Evolutionary conservation across 2,329 filamentous ascomycete species (phyloP), one percentile per base, ranked within the genome.

Genomic region (Zasmidium angulare): DNA sequence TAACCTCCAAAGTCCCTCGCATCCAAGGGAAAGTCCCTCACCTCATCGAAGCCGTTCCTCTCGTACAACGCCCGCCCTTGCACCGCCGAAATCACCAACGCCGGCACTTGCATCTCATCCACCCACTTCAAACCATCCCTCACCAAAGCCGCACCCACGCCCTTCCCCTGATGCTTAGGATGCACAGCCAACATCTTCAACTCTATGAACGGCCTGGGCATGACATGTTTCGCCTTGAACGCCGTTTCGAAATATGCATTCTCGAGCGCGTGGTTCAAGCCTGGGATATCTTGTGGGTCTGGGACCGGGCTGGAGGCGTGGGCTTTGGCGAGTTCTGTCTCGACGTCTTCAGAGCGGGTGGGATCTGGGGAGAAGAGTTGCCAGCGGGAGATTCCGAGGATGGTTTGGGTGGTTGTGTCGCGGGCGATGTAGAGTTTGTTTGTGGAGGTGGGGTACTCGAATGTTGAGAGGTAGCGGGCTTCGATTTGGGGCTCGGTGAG

Each of bases 11-110:
- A 62, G 11, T 61, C 47, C n/a, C 49, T 46, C 17, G 58, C 53
- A 55, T 69, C 64, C 24, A 64, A 56, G 19, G 56, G 55, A 17
- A 65, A 36, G 19, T 57, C 50, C 10, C 58, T 50, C n/a, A 57
- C 54, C 1, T 49, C 58, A 26, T 53, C 55, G 59, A 73, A 77
- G 50, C 70, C 72, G 65, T 65, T 72, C 55, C 63, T 66, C 63
- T 74, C 72, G 63, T 79, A 78, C n/a, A 79, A 56, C 10, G 65
- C 61, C 57, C 66, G 65, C 1, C 71, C 77, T 24, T 60, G 53
- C 29, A 64, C 53, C 1, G 69, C 72, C 2, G 73, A 66, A 59
- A 74, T 73, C 22, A 79, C 54, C 67, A 77, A 79, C 6, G 64
- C 66, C 1, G 68, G 66, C 53, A 76, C 49, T 0, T 70, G 68